A percentile compares a stretch with the other conserved stretches of the same genome.
Evolutionary conservation across 164 flowering plant genomes (phyloP).

Genomic region (Chloranthus sessilifolius): DNA sequence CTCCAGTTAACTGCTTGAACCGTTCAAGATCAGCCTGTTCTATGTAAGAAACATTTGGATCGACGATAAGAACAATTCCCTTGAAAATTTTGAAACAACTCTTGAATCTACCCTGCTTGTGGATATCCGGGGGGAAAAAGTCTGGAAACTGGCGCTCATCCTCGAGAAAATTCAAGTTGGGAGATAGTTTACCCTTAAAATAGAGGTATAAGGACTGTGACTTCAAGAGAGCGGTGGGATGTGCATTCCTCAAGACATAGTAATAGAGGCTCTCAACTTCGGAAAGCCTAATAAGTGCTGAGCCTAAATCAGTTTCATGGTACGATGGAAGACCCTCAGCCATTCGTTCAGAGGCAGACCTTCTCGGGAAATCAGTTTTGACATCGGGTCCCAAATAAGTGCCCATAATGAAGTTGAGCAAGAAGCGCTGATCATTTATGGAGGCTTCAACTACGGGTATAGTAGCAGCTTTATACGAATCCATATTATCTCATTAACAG

Average conservation of each 20-base stretch:
- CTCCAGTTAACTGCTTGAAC: conserved; percentile 11
- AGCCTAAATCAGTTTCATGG: conserved; percentile 7
- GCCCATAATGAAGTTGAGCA: conserved; percentile 16
- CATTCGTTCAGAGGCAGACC: conserved; percentile 15
- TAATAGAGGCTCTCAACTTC: conserved; percentile 13
- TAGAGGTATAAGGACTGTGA: conserved; percentile 5
- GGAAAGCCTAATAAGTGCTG: conserved; percentile 10
- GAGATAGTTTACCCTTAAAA: conserved; percentile 8
- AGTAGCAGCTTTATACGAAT: not conserved
- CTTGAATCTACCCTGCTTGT: conserved; percentile 2
- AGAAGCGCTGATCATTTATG: conserved; percentile 13
- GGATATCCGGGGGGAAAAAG: conserved; percentile 13
- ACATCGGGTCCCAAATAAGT: conserved; percentile 20
- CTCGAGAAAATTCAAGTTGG: not conserved
- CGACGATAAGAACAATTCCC: conserved; percentile 12
- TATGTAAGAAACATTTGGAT: conserved; percentile 9
- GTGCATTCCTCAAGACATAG: conserved; percentile 13
- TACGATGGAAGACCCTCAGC: conserved; percentile 14
- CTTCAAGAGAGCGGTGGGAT: conserved; percentile 11
- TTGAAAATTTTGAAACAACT: conserved; percentile 7
- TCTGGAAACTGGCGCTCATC: conserved; percentile 14
- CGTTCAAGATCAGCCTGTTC: conserved; percentile 12
- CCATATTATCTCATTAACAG: conserved; percentile 8
- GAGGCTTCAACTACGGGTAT: conserved; percentile 9
- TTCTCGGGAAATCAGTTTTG: conserved; percentile 17